Evolutionary conservation across 1,284 basidiomycete genomes (phyloP), one percentile per base, ranked within the genome.

Genomic region (Stygiomarasmius scandens): DNA sequence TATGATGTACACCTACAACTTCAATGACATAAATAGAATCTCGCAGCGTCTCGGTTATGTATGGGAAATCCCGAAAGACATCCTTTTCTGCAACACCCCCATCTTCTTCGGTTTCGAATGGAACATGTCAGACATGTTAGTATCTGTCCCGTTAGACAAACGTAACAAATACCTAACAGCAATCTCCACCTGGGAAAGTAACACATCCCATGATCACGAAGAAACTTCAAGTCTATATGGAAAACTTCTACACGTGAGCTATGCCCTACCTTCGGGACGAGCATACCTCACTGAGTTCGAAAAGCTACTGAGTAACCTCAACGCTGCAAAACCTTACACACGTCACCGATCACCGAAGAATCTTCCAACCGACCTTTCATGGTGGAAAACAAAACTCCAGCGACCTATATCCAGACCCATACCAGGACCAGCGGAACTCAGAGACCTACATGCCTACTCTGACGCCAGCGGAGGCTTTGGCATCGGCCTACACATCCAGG

Each of bases 381-480:
- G 79, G 78, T 81, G 79, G 78, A 23, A n/a, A n/a, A 5, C 0
- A 0, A 22, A 0, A 41, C 8, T 0, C 68, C 75, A 5, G 6
- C 5, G 16, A 4, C 38, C 38, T 16, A 27, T 69, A 49, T 25
- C 43, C 0, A 49, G 67, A 23, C 54, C 61, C 2, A 72, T 79
- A 32, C 72, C 74, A 23, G 64, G 63, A 0, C 68, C 69, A 0
- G 1, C 19, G 0, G 14, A 53, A 12, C 32, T 78, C 54, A 2
- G 60, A 9, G 69, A 77, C 55, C 10, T 62, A 19, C 11, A 45
- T 0, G 75, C 74, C 0, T 81, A 63, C 66, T 80, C 75, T 0
- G 77, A 80, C 64, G 77, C 78, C 6, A 79, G 77, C 67, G 75
- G 73, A 1, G 63, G 63, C 0, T 57, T 68, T n/a, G 77, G 76